Percentiles rank a stretch among this genome's conserved stretches.
Conservation (phyloP, 1,284 basidiomycete genomes). For the Cronartium quercuum region DNA sequence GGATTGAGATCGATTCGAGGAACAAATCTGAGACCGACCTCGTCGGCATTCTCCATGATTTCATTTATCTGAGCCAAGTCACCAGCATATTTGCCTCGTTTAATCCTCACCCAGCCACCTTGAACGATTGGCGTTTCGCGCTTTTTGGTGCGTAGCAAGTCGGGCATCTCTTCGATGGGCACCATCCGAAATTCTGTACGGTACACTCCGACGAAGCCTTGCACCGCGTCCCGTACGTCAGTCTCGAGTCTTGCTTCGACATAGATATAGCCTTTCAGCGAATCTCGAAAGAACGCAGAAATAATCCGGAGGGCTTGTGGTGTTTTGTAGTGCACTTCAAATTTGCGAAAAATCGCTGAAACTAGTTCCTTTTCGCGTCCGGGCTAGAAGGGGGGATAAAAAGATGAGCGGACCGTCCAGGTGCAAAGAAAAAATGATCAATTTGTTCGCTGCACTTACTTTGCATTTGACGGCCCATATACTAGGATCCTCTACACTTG, state of each 20-base stretch:
- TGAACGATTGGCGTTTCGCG: conserved; percentile 76
- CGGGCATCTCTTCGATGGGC: conserved; percentile 97
- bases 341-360: conserved; percentile 88
- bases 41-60: conserved; percentile 85
- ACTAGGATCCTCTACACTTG: conserved; percentile 87
- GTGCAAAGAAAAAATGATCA: neutral
- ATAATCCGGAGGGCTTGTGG: conserved; percentile 73
- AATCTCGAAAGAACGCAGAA: conserved; percentile 92
- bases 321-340: conserved; percentile 62
- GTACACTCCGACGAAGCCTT: conserved; percentile 88
- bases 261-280: conserved; percentile 89
- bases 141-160: conserved; percentile 89
- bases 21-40: conserved; percentile 85
- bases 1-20: conserved; percentile 95
- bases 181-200: conserved; percentile 73
- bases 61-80: conserved; percentile 95
- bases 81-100: conserved; percentile 85
- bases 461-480: conserved; percentile 94
- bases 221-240: conserved; percentile 75
- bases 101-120: conserved; percentile 91
- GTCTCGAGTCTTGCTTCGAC: conserved; percentile 84
- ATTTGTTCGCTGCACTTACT: conserved; percentile 53
- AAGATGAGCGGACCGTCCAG: neutral
- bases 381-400: conserved; percentile 54
- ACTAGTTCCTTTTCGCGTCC: conserved; percentile 89